Base-by-base conservation (phyloP, 192 early-diverging fungal genomes). In the Entomortierella lignicola region DNA sequence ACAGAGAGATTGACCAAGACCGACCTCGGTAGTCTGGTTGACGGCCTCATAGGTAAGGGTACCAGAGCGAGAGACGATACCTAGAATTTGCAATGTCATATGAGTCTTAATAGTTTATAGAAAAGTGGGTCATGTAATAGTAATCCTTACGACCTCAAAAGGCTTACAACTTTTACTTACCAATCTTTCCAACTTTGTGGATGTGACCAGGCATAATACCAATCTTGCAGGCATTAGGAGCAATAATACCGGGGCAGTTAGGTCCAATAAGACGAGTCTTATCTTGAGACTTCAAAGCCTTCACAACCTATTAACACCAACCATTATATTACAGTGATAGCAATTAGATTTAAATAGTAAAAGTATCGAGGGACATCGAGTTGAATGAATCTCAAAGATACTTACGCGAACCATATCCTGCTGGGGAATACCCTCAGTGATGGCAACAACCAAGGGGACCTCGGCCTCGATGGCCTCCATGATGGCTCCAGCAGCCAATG, bases 161-260 rank as follows among this genome's bases (percentile, higher is more conserved):
- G 39, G 58, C 15, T 21, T 15, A 15, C 12, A 15, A 23, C 21
- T 4, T 25, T 15, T 25, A 43, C 65, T 52, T 77, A 77, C 95
- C 96, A 66, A 99, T 93, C 88, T 93, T 96, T 69, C 98, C 98
- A 75, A 87, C 92, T 83, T 87, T 91, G 90, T 99, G 95, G 82
- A 99, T 99, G 85, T 97, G 95, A 60, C 96, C 98, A 30, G 98
- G 98, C 98, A 99, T 99, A 85, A 99, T 99, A 63, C 98, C 98
- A 58, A 99, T 99, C 91, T 99, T 99, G 90, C 98, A 99, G 67
- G 92, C 93, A 32, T 87, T 92, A 29, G 97, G 95, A 44, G 93
- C 92, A 85, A 99, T 99, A 84, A 99, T 98, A 68, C 98, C 98
- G 8, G 98, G 98, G 86, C 98, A 99, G 94, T 99, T 99, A 80